phyloP scores from a whole-genome alignment of 176 grass and related monocot genomes.

The Rhynchospora pubera region DNA sequence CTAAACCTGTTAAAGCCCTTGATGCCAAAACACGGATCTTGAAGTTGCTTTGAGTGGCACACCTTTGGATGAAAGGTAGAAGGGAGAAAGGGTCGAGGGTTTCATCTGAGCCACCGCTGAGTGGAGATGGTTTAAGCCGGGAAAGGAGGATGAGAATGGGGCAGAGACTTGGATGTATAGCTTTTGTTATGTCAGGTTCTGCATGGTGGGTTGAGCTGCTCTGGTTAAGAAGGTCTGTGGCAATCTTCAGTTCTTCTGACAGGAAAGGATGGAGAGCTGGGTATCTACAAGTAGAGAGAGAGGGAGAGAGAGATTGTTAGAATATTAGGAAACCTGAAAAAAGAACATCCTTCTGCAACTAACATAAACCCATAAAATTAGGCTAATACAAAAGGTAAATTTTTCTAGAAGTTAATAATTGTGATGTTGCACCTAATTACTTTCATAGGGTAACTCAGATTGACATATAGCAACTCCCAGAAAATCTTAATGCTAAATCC shows the following conservation, averaged over 20 bases:
- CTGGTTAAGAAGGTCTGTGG: constrained; percentile 50
- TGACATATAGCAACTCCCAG: not conserved
- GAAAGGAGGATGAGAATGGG: constrained; percentile 95
- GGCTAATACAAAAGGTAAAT: not conserved
- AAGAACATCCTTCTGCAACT: not conserved
- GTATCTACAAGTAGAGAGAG: constrained; percentile 50
- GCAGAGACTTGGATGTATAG: constrained; percentile 87
- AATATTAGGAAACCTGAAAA: not conserved
- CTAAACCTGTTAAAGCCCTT: constrained; percentile 73
- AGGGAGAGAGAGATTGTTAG: constrained; percentile 9
- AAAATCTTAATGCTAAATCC: not conserved
- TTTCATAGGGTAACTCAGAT: not conserved
- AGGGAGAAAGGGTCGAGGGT: constrained; percentile 81
- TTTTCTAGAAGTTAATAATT: not conserved
- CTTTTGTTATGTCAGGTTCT: constrained; percentile 69
- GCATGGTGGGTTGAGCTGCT: constrained; percentile 36
- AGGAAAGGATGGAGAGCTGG: constrained; percentile 92
- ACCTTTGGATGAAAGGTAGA: constrained; percentile 81
- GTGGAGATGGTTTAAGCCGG: constrained; percentile 75
- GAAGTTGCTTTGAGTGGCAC: constrained; percentile 88
- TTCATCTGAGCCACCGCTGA: constrained; percentile 66
- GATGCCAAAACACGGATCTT: constrained; percentile 82
- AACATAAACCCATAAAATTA: not conserved
- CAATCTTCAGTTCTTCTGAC: constrained; percentile 55
- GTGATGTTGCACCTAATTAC: not conserved